These are phyloP conservation scores for Favolaschia claudopus DNA, from an alignment of 768 basidiomycete species.

Conservation along the genomic window DNA sequence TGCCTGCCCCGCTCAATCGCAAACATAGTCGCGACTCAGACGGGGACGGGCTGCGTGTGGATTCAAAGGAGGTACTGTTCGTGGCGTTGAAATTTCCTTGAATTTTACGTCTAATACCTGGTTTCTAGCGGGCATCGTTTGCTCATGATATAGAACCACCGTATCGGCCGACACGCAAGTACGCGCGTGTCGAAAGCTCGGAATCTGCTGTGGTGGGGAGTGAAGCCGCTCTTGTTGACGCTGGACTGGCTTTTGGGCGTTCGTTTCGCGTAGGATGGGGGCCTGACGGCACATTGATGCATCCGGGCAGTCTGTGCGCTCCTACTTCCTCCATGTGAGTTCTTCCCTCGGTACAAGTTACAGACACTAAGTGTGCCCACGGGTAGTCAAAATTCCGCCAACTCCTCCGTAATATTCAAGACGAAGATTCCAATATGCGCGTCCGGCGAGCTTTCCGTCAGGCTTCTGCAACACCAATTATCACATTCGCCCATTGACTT, in stretches of 20 bases:
- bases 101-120: background rate
- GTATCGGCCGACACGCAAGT: conserved; percentile 83
- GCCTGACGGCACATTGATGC: conserved; percentile 75
- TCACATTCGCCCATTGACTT: conserved; percentile 72
- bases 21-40: conserved; percentile 85
- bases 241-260: conserved; percentile 84
- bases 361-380: conserved; percentile 7
- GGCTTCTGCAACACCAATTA: conserved; percentile 80
- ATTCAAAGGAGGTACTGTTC: conserved; percentile 65
- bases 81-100: conserved; percentile 10
- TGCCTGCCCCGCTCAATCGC: conserved; percentile 54
- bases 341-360: background rate
- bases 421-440: conserved; percentile 53
- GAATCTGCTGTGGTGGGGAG: conserved; percentile 69
- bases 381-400: conserved; percentile 60
- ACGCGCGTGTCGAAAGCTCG: conserved; percentile 73
- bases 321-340: conserved; percentile 64
- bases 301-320: conserved; percentile 77
- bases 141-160: conserved; percentile 74
- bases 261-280: conserved; percentile 95
- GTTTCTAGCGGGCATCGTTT: conserved; percentile 76
- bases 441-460: conserved; percentile 53
- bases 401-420: conserved; percentile 65
- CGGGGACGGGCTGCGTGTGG: conserved; percentile 68
- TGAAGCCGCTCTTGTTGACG: conserved; percentile 77